Evolutionary conservation across 257 asterid species (phyloP), one percentile per base, ranked within the genome.

Genomic region (Plectranthus barbatus): DNA sequence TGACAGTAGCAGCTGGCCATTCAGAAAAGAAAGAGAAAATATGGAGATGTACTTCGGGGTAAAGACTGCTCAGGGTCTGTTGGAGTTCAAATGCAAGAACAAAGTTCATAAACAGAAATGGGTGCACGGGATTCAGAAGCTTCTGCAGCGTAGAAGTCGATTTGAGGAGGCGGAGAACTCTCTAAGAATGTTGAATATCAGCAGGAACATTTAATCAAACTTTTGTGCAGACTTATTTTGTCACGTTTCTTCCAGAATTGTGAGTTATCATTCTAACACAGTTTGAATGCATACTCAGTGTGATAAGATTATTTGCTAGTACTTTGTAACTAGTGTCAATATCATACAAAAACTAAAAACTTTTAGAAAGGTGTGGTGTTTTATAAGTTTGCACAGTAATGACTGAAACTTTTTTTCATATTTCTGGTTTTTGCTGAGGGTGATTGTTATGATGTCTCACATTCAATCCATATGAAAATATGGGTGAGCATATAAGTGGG

Each of bases 31-130:
- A 69, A 76, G 76, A 68, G 91, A 80, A 60, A 79, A 78, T 20
- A 42, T 62, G 73, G 97, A 87, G 74, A 67, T 83, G 33, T 77
- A 80, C 74, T 84, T 90, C 36, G 94, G 95, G 53, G 85, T 83
- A 36, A 87, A 77, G 77, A 87, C 97, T 44, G 83, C 83, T 48
- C 86, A 70, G 53, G 94, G 92, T 4, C 81, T 90, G 41, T 29
- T 83, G 72, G 95, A 85, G 80, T 90, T 87, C 77, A 90, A 87
- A 77, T 90, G 95, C 83, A 85, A 76, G 84, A 87, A 73, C 75
- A 83, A 71, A 75, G 66, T 70, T 64, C 83, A 85, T 39, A 82
- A 77, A 53, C 87, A 90, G 75, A 85, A 78, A 68, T 87, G 97
- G 95, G 83, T 85, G 59, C 75, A 69, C 31, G 88, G 86, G 60